Conservation (phyloP, 2,329 filamentous ascomycete genomes). For the Juglanconis juglandina region DNA sequence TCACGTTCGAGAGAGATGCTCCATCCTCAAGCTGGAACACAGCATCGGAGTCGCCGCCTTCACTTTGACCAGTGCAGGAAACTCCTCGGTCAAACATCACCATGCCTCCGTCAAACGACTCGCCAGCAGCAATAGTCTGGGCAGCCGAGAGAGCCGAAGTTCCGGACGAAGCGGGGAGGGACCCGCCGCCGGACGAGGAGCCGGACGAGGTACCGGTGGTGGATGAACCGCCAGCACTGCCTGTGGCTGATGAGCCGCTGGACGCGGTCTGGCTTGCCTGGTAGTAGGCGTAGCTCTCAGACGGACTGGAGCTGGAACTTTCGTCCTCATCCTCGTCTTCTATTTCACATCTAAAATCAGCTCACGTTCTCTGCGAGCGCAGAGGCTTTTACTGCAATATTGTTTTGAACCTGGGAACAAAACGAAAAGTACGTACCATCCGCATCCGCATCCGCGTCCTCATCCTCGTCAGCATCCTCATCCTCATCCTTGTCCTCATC, state of each 20-base stretch:
- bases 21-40: slow-evolving; percentile 50
- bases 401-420: no score
- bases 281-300: no score
- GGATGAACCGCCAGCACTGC: neutral
- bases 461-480: neutral
- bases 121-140: slow-evolving; percentile 16
- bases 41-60: slow-evolving; percentile 33
- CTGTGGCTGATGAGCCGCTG: neutral
- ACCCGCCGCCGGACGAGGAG: neutral
- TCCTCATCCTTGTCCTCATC: neutral
- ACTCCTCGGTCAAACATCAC: slow-evolving; percentile 18
- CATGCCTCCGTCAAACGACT: slow-evolving; percentile 33
- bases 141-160: slow-evolving; percentile 8
- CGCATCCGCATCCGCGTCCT: neutral
- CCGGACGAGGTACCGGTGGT: neutral
- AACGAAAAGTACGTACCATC: no score
- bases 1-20: slow-evolving; percentile 48
- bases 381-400: no score
- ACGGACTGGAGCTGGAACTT: no score
- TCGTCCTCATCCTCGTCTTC: no score
- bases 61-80: slow-evolving; percentile 18
- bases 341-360: no score
- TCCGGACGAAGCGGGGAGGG: slow-evolving; percentile 13
- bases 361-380: no score
- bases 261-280: neutral